phyloP scores from a whole-genome alignment of 2,329 filamentous ascomycete genomes.

The Ophiostoma sp. region DNA sequence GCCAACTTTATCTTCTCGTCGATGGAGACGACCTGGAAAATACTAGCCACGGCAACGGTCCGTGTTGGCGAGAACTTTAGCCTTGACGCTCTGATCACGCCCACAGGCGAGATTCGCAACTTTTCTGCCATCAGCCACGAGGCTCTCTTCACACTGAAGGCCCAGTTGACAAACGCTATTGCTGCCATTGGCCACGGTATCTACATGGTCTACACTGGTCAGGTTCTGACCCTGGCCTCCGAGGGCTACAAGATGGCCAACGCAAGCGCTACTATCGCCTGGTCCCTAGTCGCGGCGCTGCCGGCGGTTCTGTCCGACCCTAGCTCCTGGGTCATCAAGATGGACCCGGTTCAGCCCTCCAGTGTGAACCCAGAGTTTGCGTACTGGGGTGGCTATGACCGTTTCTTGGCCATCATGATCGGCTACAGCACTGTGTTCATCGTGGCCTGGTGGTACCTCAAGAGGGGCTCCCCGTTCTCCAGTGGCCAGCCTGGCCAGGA shows the following conservation, averaged over 20 bases:
- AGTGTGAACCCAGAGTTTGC: slow-evolving; percentile 53
- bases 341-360: slow-evolving; percentile 39
- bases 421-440: slow-evolving; percentile 76
- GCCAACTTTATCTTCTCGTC: slow-evolving; percentile 20
- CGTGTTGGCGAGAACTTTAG: slow-evolving; percentile 48
- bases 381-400: slow-evolving; percentile 61
- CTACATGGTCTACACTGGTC: slow-evolving; percentile 43
- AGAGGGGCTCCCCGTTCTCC: slow-evolving; percentile 54
- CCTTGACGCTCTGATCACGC: slow-evolving; percentile 47
- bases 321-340: slow-evolving; percentile 53
- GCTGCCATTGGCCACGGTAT: slow-evolving; percentile 37
- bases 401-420: slow-evolving; percentile 65
- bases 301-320: slow-evolving; percentile 41
- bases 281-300: slow-evolving; percentile 32
- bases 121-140: slow-evolving; percentile 73
- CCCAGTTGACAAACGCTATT: slow-evolving; percentile 42
- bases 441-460: slow-evolving; percentile 72
- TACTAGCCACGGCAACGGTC: slow-evolving; percentile 29
- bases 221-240: slow-evolving; percentile 32
- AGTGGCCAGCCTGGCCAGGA: slow-evolving; percentile 46
- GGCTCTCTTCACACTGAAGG: slow-evolving; percentile 57
- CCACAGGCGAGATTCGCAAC: slow-evolving; percentile 60
- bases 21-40: slow-evolving; percentile 36
- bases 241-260: slow-evolving; percentile 27
- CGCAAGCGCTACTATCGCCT: slow-evolving; percentile 26